A percentile compares a stretch with the other conserved stretches of the same genome.
Evolutionary conservation across 2,329 filamentous ascomycete genomes (phyloP).

Genomic region (Fusarium sp.): DNA sequence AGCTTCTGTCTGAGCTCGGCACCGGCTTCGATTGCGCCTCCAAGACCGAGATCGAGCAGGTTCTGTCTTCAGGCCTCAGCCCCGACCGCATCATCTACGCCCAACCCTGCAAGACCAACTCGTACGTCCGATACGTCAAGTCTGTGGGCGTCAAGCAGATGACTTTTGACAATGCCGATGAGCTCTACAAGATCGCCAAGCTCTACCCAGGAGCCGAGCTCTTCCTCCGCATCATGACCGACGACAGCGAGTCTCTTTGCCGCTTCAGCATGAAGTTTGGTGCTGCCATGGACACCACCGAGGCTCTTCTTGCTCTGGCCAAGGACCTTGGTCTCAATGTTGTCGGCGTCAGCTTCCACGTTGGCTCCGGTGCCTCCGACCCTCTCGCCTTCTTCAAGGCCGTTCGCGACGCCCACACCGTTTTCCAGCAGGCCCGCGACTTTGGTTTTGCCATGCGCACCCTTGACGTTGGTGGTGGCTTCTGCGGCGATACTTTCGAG

Average conservation of each 20-base stretch:
- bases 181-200: constrained; percentile 97
- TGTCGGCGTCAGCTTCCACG: constrained; percentile 96
- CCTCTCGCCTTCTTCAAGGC: constrained; percentile 92
- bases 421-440: constrained; percentile 85
- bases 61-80: constrained; percentile 83
- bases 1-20: constrained; percentile 86
- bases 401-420: constrained; percentile 85
- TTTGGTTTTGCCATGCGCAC: constrained; percentile 86
- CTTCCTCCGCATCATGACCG: constrained; percentile 93
- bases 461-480: constrained; percentile 94
- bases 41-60: constrained; percentile 95
- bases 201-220: constrained; percentile 90
- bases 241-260: constrained; percentile 94
- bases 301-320: constrained; percentile 81
- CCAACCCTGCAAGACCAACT: constrained; percentile 99
- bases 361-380: constrained; percentile 95
- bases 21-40: constrained; percentile 98
- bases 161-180: constrained; percentile 99
- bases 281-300: constrained; percentile 84
- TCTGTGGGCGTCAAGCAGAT: constrained; percentile 91
- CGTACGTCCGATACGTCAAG: constrained; percentile 91
- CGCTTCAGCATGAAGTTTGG: constrained; percentile 98
- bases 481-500: constrained; percentile 91
- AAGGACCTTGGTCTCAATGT: constrained; percentile 87
- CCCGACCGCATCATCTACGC: constrained; percentile 97